Conservation (phyloP, 2,329 filamentous ascomycete genomes). For the Cladosporium sp. region DNA sequence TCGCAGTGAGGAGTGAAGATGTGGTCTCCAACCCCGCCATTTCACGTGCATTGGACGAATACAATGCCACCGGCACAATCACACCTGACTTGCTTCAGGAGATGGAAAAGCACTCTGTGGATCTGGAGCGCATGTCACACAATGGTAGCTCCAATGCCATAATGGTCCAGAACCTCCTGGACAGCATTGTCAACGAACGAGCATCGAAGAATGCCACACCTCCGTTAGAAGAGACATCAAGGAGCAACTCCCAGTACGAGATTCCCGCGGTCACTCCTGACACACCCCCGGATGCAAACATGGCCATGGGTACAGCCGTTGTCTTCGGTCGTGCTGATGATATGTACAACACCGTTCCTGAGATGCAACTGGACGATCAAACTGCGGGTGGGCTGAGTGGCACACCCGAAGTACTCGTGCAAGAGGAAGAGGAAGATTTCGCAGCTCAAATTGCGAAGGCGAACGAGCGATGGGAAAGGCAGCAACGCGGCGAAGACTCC, state of each 20-base stretch:
- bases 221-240: constrained; percentile 10
- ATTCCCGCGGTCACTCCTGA: constrained; percentile 30
- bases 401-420: neutral
- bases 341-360: neutral
- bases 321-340: constrained; percentile 18
- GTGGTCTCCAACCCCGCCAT: constrained; percentile 17
- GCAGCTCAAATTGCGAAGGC: constrained; percentile 27
- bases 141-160: constrained; percentile 32
- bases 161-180: constrained; percentile 32
- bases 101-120: constrained; percentile 29
- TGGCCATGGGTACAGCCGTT: constrained; percentile 27
- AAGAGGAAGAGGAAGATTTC: constrained; percentile 27
- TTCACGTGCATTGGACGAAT: constrained; percentile 17
- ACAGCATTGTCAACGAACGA: constrained; percentile 25
- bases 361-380: neutral
- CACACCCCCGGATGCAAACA: constrained; percentile 26
- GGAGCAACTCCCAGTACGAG: constrained; percentile 21
- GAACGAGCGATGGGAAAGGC: constrained; percentile 30
- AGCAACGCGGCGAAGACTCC: constrained; percentile 22
- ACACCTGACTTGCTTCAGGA: constrained; percentile 31
- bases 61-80: constrained; percentile 27
- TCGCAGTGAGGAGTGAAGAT: constrained; percentile 10
- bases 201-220: neutral
- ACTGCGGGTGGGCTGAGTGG: neutral
- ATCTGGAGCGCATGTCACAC: constrained; percentile 28